Percentiles rank a stretch among this genome's conserved stretches.
phyloP scores from a whole-genome alignment of 805 yeast species.

The Saccharomyces jurei region DNA sequence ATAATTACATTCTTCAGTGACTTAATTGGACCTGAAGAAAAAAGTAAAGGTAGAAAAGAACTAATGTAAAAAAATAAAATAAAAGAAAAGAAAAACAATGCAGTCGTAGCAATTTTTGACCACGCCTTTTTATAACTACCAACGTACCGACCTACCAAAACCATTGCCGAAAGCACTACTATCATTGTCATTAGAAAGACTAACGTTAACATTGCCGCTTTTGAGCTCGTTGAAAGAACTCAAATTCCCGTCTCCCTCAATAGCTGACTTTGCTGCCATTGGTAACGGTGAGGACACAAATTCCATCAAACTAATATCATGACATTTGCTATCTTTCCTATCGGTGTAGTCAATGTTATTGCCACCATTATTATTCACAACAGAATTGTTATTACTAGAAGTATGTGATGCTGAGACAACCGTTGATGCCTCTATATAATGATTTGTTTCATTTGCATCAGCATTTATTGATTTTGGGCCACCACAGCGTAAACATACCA shows the following conservation, averaged over 20 bases:
- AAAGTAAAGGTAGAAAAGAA: not conserved
- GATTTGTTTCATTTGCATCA: conserved; percentile 8
- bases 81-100: not conserved
- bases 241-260: not conserved
- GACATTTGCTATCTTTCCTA: conserved; percentile 6
- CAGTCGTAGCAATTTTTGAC: not conserved
- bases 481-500: conserved; percentile 82
- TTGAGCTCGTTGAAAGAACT: not conserved
- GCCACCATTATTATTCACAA: conserved; percentile 4
- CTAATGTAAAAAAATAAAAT: not conserved
- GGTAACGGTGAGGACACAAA: not conserved
- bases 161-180: not conserved
- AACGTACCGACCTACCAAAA: not conserved
- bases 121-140: not conserved
- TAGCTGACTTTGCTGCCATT: not conserved
- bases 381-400: not conserved
- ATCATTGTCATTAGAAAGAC: not conserved
- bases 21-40: not conserved
- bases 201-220: not conserved
- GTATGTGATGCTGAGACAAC: not conserved
- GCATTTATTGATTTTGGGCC: conserved; percentile 40
- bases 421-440: conserved; percentile 1
- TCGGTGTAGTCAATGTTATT: conserved; percentile 4
- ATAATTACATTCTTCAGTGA: not conserved
- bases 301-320: conserved; percentile 9